These are phyloP conservation scores for Medicago ruthenica DNA, from an alignment of 306 rosid species.

Conservation along the genomic window DNA sequence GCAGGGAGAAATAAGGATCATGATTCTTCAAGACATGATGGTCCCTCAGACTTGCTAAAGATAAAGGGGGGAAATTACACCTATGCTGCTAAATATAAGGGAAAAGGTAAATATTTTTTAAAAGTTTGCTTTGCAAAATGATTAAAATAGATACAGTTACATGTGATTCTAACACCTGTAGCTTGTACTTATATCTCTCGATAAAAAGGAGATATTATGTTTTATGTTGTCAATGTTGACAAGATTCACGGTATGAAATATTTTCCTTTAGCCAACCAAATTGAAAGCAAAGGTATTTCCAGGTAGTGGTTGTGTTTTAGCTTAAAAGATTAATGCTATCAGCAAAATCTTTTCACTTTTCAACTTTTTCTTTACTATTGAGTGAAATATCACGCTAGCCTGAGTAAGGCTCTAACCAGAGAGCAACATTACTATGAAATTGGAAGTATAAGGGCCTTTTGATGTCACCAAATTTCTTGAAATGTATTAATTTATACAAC, in stretches of 20 bases:
- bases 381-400: neutral
- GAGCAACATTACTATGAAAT: neutral
- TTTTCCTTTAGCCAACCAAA: neutral
- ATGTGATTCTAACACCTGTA: no score
- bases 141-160: neutral
- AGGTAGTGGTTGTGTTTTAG: neutral
- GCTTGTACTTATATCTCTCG: neutral
- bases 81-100: no score
- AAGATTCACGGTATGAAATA: neutral
- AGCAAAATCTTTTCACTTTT: neutral
- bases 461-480: neutral
- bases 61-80: no score
- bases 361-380: neutral
- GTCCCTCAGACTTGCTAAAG: no score
- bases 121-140: neutral
- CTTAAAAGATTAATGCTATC: neutral
- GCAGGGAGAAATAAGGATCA: neutral
- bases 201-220: slow-evolving; percentile 8
- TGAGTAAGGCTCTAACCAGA: neutral
- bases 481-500: neutral
- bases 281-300: neutral
- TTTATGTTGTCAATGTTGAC: neutral
- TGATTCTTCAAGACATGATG: no score
- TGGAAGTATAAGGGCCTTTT: neutral
- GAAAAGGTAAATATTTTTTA: no score